Evolutionary conservation across 768 basidiomycete species (phyloP).

Genomic region (Cantharellus anzutake): DNA sequence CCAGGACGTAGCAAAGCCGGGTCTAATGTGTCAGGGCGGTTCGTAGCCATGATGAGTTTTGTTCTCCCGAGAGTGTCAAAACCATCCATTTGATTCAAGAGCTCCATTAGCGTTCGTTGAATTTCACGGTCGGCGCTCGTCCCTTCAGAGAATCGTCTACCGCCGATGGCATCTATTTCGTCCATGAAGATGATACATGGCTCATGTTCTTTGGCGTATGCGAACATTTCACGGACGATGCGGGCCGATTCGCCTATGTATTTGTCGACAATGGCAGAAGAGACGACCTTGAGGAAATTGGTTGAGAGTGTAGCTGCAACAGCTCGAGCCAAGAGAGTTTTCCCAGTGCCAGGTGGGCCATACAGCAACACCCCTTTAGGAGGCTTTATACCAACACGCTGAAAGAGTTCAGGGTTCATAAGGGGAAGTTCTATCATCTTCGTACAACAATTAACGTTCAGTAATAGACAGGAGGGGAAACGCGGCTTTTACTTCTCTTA

Average conservation of each 20-base stretch:
- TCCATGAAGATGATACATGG: conserved; percentile 99
- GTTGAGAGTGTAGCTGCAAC: conserved; percentile 91
- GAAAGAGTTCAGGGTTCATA: conserved; percentile 83
- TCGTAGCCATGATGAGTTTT: conserved; percentile 99
- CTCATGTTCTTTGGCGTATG: conserved; percentile 92
- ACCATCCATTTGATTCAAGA: conserved; percentile 98
- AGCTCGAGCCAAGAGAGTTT: conserved; percentile 85
- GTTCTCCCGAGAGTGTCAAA: conserved; percentile 93
- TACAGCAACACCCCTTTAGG: conserved; percentile 94
- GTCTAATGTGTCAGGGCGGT: conserved; percentile 93
- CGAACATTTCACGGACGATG: conserved; percentile 96
- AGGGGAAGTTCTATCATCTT: conserved; percentile 92
- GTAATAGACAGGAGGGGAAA: background rate
- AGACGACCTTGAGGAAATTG: conserved; percentile 97
- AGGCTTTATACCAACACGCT: conserved; percentile 89
- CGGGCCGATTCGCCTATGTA: conserved; percentile 98
- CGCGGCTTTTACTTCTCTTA: conserved; percentile 54
- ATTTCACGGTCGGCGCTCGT: conserved; percentile 98
- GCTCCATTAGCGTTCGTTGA: conserved; percentile 97
- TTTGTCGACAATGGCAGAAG: conserved; percentile 93
- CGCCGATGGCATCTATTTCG: conserved; percentile 95
- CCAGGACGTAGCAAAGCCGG: conserved; percentile 93
- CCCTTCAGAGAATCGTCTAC: conserved; percentile 77
- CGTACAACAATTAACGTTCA: background rate
- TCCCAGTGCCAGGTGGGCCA: conserved; percentile 92